Conservation (phyloP, 805 yeast genomes). For the Lipomyces orientalis region DNA sequence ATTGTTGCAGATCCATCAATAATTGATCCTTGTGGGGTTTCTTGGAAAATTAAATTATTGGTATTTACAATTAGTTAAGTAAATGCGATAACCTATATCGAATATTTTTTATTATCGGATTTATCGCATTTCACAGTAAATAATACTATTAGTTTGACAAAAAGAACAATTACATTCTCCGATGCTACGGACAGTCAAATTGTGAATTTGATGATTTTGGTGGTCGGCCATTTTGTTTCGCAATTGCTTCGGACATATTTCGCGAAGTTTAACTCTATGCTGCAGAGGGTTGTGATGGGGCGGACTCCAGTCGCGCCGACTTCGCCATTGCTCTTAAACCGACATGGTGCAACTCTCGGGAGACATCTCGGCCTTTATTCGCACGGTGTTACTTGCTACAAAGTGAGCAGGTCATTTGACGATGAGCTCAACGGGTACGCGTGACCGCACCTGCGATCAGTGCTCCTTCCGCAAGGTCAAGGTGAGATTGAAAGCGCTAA, state of each 20-base stretch:
- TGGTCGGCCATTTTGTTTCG: not conserved
- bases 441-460: slow-evolving; percentile 12
- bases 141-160: too few species aligned
- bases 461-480: slow-evolving; percentile 15
- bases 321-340: not conserved
- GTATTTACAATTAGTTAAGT: too few species aligned
- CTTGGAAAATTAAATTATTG: too few species aligned
- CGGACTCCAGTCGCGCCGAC: not conserved
- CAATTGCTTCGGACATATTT: not conserved
- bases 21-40: too few species aligned
- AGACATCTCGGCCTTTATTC: not conserved
- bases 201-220: too few species aligned
- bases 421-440: not conserved
- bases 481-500: slow-evolving; percentile 1
- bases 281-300: not conserved
- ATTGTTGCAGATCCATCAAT: too few species aligned
- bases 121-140: too few species aligned
- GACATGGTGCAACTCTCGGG: not conserved
- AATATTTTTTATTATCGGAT: too few species aligned
- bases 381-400: not conserved
- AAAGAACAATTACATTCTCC: too few species aligned
- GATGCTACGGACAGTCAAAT: too few species aligned
- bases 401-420: not conserved
- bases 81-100: too few species aligned
- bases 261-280: not conserved